Evolutionary conservation across 1,284 basidiomycete species (phyloP), one percentile per base, ranked within the genome.

Genomic region (Rhizoctonia solani): DNA sequence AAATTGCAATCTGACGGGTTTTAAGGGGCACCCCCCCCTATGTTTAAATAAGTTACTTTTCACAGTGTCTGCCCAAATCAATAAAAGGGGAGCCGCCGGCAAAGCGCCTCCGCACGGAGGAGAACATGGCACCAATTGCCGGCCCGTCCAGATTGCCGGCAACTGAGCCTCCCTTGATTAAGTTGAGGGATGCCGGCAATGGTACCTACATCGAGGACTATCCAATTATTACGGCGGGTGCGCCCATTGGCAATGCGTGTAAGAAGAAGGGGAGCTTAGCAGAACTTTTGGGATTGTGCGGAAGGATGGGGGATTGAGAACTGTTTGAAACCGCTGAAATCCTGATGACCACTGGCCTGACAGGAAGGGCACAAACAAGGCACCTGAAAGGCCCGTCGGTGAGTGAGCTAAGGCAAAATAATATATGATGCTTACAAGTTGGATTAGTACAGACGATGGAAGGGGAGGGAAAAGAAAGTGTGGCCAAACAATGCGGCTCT

Each of bases 381-480:
- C 54, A 56, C 30, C 39, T 56, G 21, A 56, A 56, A 27, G 39
- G 39, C 5, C 39, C 54, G 44, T 16, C 25, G 16, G 54, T 56
- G n/a, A 56, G 54, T 56, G 25, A 3, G 3, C 29, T 32, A 6
- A 49, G 37, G n/a, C 16, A 21, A 25, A 39, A 42, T 4, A 56
- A 23, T 27, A 16, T 37, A 39, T 21, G 19, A 13, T 54, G 19
- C 21, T 56, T 4, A 56, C 25, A 44, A 25, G 6, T 41, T 13
- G n/a, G 9, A 16, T 25, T n/a, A n/a, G n/a, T n/a, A n/a, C n/a
- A n/a, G n/a, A n/a, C n/a, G n/a, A n/a, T n/a, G n/a, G n/a, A n/a
- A 56, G 54, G 27, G 30, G 42, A 61, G 50, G 58, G 58, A 47
- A 23, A 61, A 61, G 32, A 44, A 34, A 5, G 30, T 39, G 6